A percentile compares a stretch with the other conserved stretches of the same genome.
These are phyloP conservation scores for Cytospora piceae DNA, from an alignment of 2,329 filamentous ascomycete species.

Conservation along the genomic window DNA sequence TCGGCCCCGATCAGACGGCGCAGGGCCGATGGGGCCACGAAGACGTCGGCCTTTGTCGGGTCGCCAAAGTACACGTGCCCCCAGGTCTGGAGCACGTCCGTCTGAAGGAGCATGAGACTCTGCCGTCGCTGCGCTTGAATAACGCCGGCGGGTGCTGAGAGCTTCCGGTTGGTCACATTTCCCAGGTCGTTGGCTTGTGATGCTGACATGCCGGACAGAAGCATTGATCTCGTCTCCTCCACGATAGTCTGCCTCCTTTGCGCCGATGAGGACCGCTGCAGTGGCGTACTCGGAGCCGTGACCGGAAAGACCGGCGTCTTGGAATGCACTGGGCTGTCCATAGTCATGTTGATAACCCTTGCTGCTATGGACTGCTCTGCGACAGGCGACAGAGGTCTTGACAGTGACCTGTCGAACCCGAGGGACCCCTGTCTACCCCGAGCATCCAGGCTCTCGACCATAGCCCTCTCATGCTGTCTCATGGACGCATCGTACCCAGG, in stretches of 20 bases:
- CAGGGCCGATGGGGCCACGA: slow-evolving; percentile 48
- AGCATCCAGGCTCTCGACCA: slow-evolving; percentile 42
- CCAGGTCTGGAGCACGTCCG: slow-evolving; percentile 45
- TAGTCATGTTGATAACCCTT: slow-evolving; percentile 36
- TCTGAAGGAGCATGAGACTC: slow-evolving; percentile 36
- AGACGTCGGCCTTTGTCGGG: slow-evolving; percentile 47
- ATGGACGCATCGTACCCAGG: slow-evolving; percentile 41
- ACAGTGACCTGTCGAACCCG: slow-evolving; percentile 30
- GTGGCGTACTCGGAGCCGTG: slow-evolving; percentile 29
- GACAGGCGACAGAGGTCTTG: slow-evolving; percentile 36
- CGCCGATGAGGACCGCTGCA: slow-evolving; percentile 24
- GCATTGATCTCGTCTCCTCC: slow-evolving; percentile 39
- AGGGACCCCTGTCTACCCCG: slow-evolving; percentile 25
- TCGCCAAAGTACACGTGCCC: slow-evolving; percentile 48
- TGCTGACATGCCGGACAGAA: slow-evolving; percentile 36
- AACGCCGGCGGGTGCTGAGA: slow-evolving; percentile 33
- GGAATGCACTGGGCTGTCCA: slow-evolving; percentile 33
- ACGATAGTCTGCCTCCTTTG: slow-evolving; percentile 36
- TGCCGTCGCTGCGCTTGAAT: slow-evolving; percentile 30
- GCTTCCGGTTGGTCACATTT: slow-evolving; percentile 34
- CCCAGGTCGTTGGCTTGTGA: slow-evolving; percentile 25
- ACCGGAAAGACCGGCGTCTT: neutral
- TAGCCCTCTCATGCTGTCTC: slow-evolving; percentile 42
- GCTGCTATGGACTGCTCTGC: slow-evolving; percentile 37
- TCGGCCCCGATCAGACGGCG: slow-evolving; percentile 39